Base-by-base conservation (phyloP, 2,329 filamentous ascomycete species). In the Clarireedia hainanense region DNA sequence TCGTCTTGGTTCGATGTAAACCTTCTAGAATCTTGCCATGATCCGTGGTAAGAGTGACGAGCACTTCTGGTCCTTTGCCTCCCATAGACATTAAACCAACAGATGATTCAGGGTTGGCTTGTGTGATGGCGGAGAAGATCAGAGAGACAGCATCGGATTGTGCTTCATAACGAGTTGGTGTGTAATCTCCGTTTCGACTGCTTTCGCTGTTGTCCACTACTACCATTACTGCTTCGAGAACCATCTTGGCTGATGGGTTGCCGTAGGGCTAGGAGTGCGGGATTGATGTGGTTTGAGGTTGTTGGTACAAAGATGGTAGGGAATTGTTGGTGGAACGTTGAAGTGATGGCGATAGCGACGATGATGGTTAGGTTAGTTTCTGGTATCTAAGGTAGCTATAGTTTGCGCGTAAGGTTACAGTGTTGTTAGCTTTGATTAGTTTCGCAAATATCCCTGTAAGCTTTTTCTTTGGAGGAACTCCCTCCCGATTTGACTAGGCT, bases 1-100 rank as follows among this genome's bases (percentile, higher is more conserved):
- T 96, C 73, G 83, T 84, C 76, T 84, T 85, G 60, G 89, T 99
- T 68, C 88, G 85, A 74, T 92, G 92, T 73, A 96, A 77, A 54
- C 91, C 91, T 61, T 95, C 89, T 62, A 97, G 79, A 66, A 99
- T 90, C 77, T 95, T 94, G 73, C 94, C 94, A 69, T 94, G 90
- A 73, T 99, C 95, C 58, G 90, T 92, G 53, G 94, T 97, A 70
- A 97, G 83, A 36, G 94, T 99, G 57, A 94, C 95, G 61, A 99
- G 83, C 62, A 99, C 92, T 75, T 97, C 92, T 49, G 94, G 94
- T n/a, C 91, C 91, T 70, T 89, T 92, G 68, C 92, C 94, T 61
- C 90, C 94, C 92, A 97, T 97, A 74, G 90, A 96, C 91, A 99
- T 96, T 62, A 99, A 78, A 52, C 95, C 94, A 63, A 99, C 94